These are phyloP conservation scores for Ophiostoma perfectum DNA, from an alignment of 2,329 filamentous ascomycete species.

Conservation along the genomic window DNA sequence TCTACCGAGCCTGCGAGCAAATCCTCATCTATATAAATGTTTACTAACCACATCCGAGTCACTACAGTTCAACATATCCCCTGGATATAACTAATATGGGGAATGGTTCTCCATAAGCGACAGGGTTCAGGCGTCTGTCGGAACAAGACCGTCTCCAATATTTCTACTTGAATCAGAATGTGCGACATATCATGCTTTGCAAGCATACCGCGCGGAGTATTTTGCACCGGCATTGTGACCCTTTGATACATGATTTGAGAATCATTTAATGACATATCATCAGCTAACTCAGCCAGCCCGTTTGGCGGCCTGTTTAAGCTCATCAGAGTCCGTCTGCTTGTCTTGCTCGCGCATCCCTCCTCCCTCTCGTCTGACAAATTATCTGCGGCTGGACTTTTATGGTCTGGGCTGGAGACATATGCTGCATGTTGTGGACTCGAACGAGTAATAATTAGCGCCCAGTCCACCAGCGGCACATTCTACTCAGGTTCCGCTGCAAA, in stretches of 20 bases:
- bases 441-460: background rate
- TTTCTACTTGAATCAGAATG: background rate
- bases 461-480: background rate
- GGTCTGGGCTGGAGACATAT: background rate
- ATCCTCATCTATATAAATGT: background rate
- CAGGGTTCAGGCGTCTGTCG: constrained; percentile 5
- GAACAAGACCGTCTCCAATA: background rate
- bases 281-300: background rate
- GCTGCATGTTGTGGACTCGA: background rate
- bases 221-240: background rate
- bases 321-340: background rate
- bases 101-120: background rate
- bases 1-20: background rate
- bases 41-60: constrained; percentile 7
- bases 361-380: background rate
- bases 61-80: background rate
- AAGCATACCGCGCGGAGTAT: background rate
- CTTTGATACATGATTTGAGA: background rate
- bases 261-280: background rate
- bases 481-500: background rate
- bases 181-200: background rate
- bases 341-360: constrained; percentile 3
- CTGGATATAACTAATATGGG: background rate
- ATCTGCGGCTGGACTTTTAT: constrained; percentile 4
- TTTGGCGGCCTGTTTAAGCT: background rate